Evolutionary conservation across 352 stramenopile genomes (phyloP), one percentile per base, ranked within the genome.

Genomic region (Pythium monospermum): DNA sequence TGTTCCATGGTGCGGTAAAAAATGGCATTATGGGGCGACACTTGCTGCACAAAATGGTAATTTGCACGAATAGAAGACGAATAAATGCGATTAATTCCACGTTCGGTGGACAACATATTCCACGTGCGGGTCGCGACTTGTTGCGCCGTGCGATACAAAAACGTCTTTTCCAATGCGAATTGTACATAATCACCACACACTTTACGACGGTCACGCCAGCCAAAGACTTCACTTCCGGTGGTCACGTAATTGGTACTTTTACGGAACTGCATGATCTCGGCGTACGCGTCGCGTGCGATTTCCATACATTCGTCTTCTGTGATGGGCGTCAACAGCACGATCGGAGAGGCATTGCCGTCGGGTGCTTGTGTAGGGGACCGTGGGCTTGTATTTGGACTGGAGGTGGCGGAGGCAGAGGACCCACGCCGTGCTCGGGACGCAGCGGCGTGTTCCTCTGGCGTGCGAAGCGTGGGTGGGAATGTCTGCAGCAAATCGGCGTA

Each of bases 301-400:
- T 23, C 6, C 15, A 74, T 60, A 35, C 76, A 85, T 36, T 85
- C 76, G 41, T 68, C 55, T 31, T 61, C 42, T 0, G 66, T 71
- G 32, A 87, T 62, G 3, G 70, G 55, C 18, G 38, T 58, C 45
- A 77, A 63, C 15, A 49, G 35, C 16, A 77, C 46, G 18, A 53
- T 36, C 1, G 49, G 42, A 27, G 32, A 4, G 32, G 12, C 26
- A 10, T 53, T 50, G 18, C n/a, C 26, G 10, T 18, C 27, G 18
- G 35, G 23, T 31, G 22, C 39, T 12, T 11, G 28, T 28, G 15
- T n/a, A 3, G 43, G 43, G 10, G 47, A 36, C 26, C n/a, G 36
- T 18, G 25, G 19, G 37, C 23, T 27, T 27, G 23, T 22, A 10
- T 1, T 43, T 1, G 37, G 18, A 16, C 37, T 22, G 6, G 37